phyloP scores from a whole-genome alignment of 306 rosid species.

The Echinosophora koreensis region DNA sequence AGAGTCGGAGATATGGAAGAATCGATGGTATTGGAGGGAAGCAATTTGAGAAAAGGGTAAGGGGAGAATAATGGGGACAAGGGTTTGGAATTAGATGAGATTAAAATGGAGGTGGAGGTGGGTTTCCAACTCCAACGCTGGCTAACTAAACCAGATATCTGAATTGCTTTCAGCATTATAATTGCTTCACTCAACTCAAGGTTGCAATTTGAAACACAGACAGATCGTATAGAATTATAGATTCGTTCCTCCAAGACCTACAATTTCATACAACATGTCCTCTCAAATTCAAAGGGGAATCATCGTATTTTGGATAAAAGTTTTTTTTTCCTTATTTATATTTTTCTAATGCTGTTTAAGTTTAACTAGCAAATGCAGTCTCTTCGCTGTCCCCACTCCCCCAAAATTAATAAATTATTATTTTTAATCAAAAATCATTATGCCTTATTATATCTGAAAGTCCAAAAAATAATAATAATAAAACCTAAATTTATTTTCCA shows the following conservation, averaged over 20 bases:
- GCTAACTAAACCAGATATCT: constrained; percentile 62
- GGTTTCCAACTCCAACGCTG: constrained; percentile 62
- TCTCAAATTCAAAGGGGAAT: background rate
- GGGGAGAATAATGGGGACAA: constrained; percentile 43
- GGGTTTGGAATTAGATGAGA: constrained; percentile 49
- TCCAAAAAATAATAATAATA: no score
- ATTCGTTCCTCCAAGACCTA: background rate
- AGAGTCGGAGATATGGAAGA: constrained; percentile 44
- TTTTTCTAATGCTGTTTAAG: background rate
- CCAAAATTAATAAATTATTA: no score
- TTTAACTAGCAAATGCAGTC: background rate
- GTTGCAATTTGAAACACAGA: background rate
- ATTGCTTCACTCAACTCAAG: no score
- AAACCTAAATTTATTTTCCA: no score
- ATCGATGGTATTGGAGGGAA: constrained; percentile 3
- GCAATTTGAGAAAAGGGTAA: constrained; percentile 41
- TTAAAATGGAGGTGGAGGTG: constrained; percentile 32
- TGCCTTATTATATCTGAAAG: no score
- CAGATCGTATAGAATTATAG: background rate
- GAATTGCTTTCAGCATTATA: constrained; percentile 65
- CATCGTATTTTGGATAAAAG: background rate
- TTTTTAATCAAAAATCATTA: background rate
- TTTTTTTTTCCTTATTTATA: background rate
- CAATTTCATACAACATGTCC: background rate
- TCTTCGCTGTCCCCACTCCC: no score